Conservation (phyloP, 169 alveolate genomes). For the Eimeria praecox region DNA sequence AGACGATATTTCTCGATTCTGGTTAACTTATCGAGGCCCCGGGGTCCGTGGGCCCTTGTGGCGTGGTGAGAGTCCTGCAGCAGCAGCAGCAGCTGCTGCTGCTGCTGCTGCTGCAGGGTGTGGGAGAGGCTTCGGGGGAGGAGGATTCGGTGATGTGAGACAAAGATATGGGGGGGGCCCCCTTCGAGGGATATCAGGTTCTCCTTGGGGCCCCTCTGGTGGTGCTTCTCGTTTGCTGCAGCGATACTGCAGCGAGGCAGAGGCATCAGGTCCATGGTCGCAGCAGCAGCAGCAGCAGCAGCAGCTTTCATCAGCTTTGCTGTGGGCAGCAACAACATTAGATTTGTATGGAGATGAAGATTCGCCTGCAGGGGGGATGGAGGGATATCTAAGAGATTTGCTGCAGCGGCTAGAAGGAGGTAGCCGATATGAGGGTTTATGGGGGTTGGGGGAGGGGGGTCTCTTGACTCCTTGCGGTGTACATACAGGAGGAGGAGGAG, state of each 20-base stretch:
- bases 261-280: background rate
- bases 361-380: background rate
- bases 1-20: constrained; percentile 47
- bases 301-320: background rate
- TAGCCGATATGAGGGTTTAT: background rate
- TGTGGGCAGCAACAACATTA: background rate
- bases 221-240: background rate
- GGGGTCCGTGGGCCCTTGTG: background rate
- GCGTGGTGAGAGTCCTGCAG: constrained; percentile 12
- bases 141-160: too few relatives aligned
- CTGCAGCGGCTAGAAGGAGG: constrained; percentile 10
- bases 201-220: background rate
- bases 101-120: background rate
- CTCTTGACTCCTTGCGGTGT: background rate
- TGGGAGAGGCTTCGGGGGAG: too few relatives aligned
- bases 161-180: background rate
- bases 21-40: background rate
- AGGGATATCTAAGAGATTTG: background rate
- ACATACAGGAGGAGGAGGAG: background rate
- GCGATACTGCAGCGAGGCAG: background rate
- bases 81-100: constrained; percentile 43
- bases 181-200: background rate
- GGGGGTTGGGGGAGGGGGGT: background rate
- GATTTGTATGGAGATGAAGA: background rate
- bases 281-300: background rate